These are phyloP conservation scores for Melanomma pulvis-pyrius DNA, from an alignment of 495 filamentous ascomycete species.

Conservation along the genomic window DNA sequence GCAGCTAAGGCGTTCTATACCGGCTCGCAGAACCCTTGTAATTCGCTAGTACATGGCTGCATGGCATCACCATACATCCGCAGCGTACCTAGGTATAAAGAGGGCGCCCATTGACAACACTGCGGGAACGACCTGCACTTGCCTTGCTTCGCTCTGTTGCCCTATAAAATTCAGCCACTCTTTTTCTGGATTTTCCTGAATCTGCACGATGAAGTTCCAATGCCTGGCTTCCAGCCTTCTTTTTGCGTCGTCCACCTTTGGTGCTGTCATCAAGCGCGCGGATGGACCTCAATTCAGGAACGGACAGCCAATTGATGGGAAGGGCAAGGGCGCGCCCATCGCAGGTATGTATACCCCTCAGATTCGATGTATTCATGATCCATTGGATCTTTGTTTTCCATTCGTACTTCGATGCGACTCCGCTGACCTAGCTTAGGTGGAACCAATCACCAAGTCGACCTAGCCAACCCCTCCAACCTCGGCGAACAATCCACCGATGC, in stretches of 20 bases:
- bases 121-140: not conserved
- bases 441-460: conserved; percentile 51
- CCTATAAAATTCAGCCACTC: not conserved
- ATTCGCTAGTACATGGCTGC: not conserved
- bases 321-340: conserved; percentile 60
- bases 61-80: not conserved
- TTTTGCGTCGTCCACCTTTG: conserved; percentile 32
- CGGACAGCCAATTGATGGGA: conserved; percentile 58
- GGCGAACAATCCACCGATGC: conserved; percentile 60
- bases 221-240: conserved; percentile 14
- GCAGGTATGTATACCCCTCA: conserved; percentile 48
- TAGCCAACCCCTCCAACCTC: conserved; percentile 63
- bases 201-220: conserved; percentile 22
- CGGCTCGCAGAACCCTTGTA: not conserved
- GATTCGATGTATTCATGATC: not conserved
- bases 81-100: conserved; percentile 2
- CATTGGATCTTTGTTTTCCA: not conserved
- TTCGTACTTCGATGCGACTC: not conserved
- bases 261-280: conserved; percentile 43
- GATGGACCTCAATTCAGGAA: conserved; percentile 44
- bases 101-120: not conserved
- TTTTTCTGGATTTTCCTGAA: not conserved
- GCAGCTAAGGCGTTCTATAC: not conserved
- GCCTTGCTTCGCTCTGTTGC: not conserved
- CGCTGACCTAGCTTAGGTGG: conserved; percentile 46